Percentiles rank a stretch among this genome's conserved stretches.
Conservation (phyloP, 2,329 filamentous ascomycete genomes). For the Hymenoscyphus salicellus region DNA sequence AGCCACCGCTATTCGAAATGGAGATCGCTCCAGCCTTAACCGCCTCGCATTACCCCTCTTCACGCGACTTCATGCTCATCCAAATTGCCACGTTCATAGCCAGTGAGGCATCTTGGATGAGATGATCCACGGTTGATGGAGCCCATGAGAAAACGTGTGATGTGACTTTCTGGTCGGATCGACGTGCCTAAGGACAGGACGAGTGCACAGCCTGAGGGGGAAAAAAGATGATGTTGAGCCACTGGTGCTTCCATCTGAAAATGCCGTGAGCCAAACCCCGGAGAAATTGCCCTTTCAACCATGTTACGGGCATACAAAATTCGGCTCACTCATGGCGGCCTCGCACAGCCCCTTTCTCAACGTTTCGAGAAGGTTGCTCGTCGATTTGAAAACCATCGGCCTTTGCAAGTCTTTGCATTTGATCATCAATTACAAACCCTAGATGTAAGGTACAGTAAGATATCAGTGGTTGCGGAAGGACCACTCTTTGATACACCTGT, state of each 20-base stretch:
- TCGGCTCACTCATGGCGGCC: background rate
- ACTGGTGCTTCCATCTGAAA: background rate
- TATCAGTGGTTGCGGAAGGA: no score
- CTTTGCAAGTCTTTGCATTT: background rate
- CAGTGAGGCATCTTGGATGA: background rate
- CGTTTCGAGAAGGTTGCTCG: background rate
- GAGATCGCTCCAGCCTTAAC: conserved; percentile 4
- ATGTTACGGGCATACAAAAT: background rate
- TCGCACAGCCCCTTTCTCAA: background rate
- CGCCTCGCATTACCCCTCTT: background rate
- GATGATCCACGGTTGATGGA: background rate
- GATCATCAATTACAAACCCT: background rate
- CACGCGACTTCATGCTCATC: background rate
- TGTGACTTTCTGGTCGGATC: background rate
- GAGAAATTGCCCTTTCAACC: conserved; percentile 2
- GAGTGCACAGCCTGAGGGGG: background rate
- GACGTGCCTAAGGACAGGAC: background rate
- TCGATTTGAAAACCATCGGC: background rate
- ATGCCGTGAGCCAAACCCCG: background rate
- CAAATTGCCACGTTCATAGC: no score
- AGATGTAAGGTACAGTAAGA: background rate
- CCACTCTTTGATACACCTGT: no score
- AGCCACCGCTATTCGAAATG: background rate
- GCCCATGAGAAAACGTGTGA: background rate
- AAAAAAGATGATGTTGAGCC: background rate